phyloP scores from a whole-genome alignment of 441 rosid species.

The Pelargonium fulgidum region DNA sequence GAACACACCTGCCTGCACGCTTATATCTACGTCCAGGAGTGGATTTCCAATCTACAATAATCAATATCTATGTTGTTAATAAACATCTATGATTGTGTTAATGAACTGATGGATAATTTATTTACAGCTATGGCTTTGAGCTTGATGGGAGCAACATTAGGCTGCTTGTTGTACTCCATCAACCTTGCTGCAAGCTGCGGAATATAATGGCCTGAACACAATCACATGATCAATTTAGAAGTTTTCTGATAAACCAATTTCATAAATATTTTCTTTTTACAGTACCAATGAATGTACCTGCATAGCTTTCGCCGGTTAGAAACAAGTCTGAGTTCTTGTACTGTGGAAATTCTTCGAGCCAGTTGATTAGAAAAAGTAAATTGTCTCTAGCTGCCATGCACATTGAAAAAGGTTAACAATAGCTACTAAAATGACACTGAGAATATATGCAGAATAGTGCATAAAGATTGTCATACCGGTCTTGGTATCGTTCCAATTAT shows the following conservation, averaged over 20 bases:
- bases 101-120: neutral
- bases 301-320: conserved; percentile 37
- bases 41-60: conserved; percentile 36
- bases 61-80: neutral
- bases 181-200: conserved; percentile 33
- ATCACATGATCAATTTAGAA: no score
- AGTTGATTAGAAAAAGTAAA: conserved; percentile 30
- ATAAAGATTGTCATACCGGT: conserved; percentile 17
- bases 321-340: conserved; percentile 25
- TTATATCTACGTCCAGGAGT: conserved; percentile 31
- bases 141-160: conserved; percentile 19
- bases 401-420: no score
- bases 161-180: conserved; percentile 29
- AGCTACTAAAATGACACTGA: no score
- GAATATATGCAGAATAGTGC: no score
- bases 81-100: no score
- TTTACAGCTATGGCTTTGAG: conserved; percentile 34
- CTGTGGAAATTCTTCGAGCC: conserved; percentile 35
- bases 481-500: conserved; percentile 25
- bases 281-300: conserved; percentile 20
- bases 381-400: conserved; percentile 29
- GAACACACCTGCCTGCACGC: conserved; percentile 24
- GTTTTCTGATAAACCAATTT: no score
- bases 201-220: conserved; percentile 30
- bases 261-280: no score